These are phyloP conservation scores for Trametes cinnabarina DNA, from an alignment of 768 basidiomycete genomes.

Conservation along the genomic window DNA sequence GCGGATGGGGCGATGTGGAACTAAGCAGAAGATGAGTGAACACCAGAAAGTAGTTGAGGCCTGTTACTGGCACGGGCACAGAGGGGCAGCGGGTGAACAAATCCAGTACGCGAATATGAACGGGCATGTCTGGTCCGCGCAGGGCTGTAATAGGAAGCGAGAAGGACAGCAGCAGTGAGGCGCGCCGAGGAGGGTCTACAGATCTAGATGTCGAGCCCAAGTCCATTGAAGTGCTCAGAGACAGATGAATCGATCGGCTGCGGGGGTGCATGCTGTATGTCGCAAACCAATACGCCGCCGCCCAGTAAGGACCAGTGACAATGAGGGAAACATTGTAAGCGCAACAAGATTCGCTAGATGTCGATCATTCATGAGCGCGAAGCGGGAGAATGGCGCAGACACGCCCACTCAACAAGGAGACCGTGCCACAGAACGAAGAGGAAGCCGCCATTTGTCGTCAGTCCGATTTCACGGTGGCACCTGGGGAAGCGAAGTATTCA, in stretches of 20 bases:
- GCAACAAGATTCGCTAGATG: slow-evolving; percentile 6
- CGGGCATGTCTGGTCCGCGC: background rate
- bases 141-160: background rate
- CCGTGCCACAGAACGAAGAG: background rate
- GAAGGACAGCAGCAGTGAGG: background rate
- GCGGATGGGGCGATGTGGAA: background rate
- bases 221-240: background rate
- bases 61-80: background rate
- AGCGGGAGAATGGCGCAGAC: background rate
- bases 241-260: slow-evolving; percentile 6
- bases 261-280: background rate
- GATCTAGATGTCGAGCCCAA: no score
- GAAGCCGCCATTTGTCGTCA: background rate
- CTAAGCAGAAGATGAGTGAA: background rate
- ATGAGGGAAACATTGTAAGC: background rate
- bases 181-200: background rate
- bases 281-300: background rate
- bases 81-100: background rate
- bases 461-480: background rate
- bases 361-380: slow-evolving; percentile 11
- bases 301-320: background rate
- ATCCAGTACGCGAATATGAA: background rate
- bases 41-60: background rate
- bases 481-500: background rate
- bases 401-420: background rate